These are phyloP conservation scores for Immersiella caudata DNA, from an alignment of 495 filamentous ascomycete species.

Conservation along the genomic window DNA sequence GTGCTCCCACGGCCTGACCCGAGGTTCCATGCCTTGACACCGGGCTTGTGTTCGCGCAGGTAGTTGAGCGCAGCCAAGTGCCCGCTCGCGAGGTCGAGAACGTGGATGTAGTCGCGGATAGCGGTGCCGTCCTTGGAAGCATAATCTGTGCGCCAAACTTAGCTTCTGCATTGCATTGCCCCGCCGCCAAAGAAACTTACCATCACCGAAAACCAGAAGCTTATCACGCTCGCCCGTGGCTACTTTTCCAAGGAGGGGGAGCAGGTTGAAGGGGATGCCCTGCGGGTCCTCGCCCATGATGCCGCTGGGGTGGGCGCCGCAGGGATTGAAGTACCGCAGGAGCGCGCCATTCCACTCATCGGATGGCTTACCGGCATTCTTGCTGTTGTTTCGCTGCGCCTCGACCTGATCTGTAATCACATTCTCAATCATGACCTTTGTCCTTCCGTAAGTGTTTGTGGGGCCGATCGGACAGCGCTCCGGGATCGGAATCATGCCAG, in stretches of 20 bases:
- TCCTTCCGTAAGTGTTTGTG: conserved; percentile 96
- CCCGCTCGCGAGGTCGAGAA: conserved; percentile 85
- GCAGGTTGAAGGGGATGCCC: conserved; percentile 92
- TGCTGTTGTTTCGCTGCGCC: conserved; percentile 79
- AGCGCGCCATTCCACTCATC: conserved; percentile 92
- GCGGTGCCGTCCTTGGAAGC: conserved; percentile 78
- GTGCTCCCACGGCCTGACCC: conserved; percentile 95
- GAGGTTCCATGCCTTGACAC: conserved; percentile 94
- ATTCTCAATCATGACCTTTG: conserved; percentile 86
- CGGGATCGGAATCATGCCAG: conserved; percentile 98
- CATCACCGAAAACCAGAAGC: conserved; percentile 90
- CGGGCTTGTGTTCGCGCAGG: conserved; percentile 85
- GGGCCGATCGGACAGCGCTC: conserved; percentile 94
- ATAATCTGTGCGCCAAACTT: conserved; percentile 68
- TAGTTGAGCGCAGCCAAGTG: conserved; percentile 92
- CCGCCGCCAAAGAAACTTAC: conserved; percentile 51
- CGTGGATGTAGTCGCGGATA: conserved; percentile 78
- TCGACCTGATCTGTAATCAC: conserved; percentile 90
- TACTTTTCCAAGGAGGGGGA: conserved; percentile 92
- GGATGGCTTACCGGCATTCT: conserved; percentile 74
- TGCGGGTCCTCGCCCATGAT: conserved; percentile 99
- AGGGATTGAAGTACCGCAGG: conserved; percentile 97
- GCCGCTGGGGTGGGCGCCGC: conserved; percentile 89
- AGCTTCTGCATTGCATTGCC: background rate
- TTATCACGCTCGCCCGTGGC: conserved; percentile 94